A percentile compares a stretch with the other conserved stretches of the same genome.
These are phyloP conservation scores for Naganishia randhawae DNA, from an alignment of 768 basidiomycete species.

Conservation along the genomic window DNA sequence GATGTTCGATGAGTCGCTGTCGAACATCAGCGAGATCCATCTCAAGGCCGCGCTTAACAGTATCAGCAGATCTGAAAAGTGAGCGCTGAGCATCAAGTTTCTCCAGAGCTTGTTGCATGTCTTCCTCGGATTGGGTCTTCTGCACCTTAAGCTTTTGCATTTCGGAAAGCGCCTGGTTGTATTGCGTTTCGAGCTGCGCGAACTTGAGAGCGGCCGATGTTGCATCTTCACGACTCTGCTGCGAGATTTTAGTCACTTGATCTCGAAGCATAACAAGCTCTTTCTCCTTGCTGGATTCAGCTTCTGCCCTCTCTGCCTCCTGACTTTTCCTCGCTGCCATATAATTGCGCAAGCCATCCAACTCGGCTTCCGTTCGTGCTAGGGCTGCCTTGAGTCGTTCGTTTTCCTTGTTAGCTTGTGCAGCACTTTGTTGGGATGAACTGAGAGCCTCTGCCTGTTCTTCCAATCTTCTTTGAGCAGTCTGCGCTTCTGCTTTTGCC, in stretches of 20 bases:
- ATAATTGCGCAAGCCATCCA: slow-evolving; percentile 78
- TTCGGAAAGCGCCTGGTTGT: slow-evolving; percentile 2
- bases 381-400: slow-evolving; percentile 31
- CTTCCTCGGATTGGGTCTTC: background rate
- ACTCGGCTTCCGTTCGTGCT: slow-evolving; percentile 68
- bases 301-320: slow-evolving; percentile 75
- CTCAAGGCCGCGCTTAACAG: slow-evolving; percentile 32
- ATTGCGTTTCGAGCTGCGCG: slow-evolving; percentile 1
- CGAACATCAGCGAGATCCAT: slow-evolving; percentile 34
- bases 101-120: background rate
- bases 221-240: slow-evolving; percentile 90
- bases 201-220: slow-evolving; percentile 81
- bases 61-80: slow-evolving; percentile 21
- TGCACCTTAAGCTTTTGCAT: background rate
- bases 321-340: slow-evolving; percentile 82
- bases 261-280: slow-evolving; percentile 71
- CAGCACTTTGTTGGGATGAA: slow-evolving; percentile 33
- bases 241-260: slow-evolving; percentile 84
- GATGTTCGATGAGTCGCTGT: slow-evolving; percentile 33
- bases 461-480: slow-evolving; percentile 39
- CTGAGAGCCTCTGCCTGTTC: slow-evolving; percentile 55
- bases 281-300: slow-evolving; percentile 78
- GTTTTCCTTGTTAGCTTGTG: slow-evolving; percentile 46
- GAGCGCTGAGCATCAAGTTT: slow-evolving; percentile 8
- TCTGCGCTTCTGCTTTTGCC: slow-evolving; percentile 60